phyloP scores from a whole-genome alignment of 768 basidiomycete species.

The Termitomyces sp. region DNA sequence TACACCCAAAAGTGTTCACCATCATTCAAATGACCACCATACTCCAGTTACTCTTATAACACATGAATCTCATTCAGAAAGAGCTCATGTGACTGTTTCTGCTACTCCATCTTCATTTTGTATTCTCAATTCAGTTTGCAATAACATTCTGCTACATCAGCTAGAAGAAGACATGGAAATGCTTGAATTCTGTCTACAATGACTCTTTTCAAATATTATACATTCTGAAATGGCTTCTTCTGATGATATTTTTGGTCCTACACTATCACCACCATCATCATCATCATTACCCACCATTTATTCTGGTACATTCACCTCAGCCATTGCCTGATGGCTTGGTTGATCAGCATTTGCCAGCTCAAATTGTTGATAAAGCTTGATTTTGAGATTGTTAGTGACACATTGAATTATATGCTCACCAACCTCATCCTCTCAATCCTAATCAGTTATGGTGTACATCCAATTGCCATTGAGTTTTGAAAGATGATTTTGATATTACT shows the following conservation, averaged over 20 bases:
- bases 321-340: neutral
- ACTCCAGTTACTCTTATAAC: too few species aligned
- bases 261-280: neutral
- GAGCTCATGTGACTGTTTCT: neutral
- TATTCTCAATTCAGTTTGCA: too few species aligned
- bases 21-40: too few species aligned
- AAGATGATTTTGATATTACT: neutral
- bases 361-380: neutral
- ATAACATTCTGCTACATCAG: too few species aligned
- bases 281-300: too few species aligned
- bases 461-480: neutral
- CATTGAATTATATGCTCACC: neutral
- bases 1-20: too few species aligned
- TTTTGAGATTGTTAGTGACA: neutral
- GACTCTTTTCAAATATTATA: neutral
- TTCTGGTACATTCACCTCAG: neutral
- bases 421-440: neutral
- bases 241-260: too few species aligned
- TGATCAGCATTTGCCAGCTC: neutral
- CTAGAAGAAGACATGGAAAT: neutral
- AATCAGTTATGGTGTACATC: neutral
- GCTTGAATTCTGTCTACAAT: neutral
- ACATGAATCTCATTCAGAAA: too few species aligned
- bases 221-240: neutral
- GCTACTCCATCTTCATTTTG: too few species aligned